phyloP scores from a whole-genome alignment of 768 basidiomycete genomes.

The Lactarius sp. region DNA sequence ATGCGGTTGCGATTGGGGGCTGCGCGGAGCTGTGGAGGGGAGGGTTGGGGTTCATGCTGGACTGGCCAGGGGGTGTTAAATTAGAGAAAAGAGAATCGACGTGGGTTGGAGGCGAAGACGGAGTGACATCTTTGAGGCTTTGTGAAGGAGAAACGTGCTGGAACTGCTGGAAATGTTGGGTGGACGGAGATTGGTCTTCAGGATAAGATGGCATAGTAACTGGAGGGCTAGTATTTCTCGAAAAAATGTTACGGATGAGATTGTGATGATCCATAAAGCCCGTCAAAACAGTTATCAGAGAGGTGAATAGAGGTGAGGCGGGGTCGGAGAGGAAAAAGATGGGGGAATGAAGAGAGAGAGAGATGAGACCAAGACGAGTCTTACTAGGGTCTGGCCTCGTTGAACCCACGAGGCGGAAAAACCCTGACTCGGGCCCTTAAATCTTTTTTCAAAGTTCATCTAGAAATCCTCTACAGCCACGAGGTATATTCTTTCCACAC shows the following conservation, averaged over 20 bases:
- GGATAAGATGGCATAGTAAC: slow-evolving; percentile 20
- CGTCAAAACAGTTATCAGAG: slow-evolving; percentile 12
- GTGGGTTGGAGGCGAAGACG: slow-evolving; percentile 48
- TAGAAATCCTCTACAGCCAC: too few relatives aligned
- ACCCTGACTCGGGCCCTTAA: slow-evolving; percentile 23
- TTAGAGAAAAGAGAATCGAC: slow-evolving; percentile 68
- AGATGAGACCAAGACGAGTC: background rate
- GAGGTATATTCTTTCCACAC: too few relatives aligned
- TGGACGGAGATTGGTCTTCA: slow-evolving; percentile 20
- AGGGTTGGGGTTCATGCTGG: slow-evolving; percentile 34
- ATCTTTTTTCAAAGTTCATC: background rate
- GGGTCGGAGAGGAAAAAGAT: background rate
- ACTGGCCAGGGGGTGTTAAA: slow-evolving; percentile 39
- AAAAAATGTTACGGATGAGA: slow-evolving; percentile 26
- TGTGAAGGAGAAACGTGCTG: slow-evolving; percentile 33
- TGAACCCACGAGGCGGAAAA: slow-evolving; percentile 25
- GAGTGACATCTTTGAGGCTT: slow-evolving; percentile 36
- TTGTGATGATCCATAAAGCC: slow-evolving; percentile 23
- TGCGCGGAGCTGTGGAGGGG: slow-evolving; percentile 26
- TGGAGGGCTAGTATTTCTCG: slow-evolving; percentile 25
- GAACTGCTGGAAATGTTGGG: slow-evolving; percentile 27
- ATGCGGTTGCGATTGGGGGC: slow-evolving; percentile 31
- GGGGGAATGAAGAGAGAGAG: background rate
- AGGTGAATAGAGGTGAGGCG: background rate
- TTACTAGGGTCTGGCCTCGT: slow-evolving; percentile 16